Evolutionary conservation across 306 rosid genomes (phyloP).

Genomic region (Rubus idaeus): DNA sequence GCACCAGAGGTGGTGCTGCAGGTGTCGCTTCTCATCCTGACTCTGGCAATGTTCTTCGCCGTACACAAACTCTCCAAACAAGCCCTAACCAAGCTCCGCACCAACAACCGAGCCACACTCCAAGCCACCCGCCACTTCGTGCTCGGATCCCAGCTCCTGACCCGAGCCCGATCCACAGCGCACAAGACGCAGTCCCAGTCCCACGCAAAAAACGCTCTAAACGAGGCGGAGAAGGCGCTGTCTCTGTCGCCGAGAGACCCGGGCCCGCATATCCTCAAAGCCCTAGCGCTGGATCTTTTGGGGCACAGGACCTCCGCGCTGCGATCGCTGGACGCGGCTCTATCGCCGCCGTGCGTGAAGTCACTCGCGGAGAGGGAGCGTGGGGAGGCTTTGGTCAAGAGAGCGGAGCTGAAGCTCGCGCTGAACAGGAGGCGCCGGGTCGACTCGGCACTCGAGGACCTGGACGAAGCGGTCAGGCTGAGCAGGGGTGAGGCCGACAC

Average conservation of each 20-base stretch:
- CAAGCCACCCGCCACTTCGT: slow-evolving; percentile 46
- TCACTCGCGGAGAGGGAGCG: slow-evolving; percentile 40
- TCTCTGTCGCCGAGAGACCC: slow-evolving; percentile 53
- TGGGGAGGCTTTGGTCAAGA: slow-evolving; percentile 41
- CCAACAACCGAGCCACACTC: slow-evolving; percentile 32
- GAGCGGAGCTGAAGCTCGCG: slow-evolving; percentile 57
- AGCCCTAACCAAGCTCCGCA: slow-evolving; percentile 35
- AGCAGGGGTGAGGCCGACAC: slow-evolving; percentile 16
- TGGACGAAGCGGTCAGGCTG: slow-evolving; percentile 41
- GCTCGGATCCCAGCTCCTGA: slow-evolving; percentile 49
- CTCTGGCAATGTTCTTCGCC: slow-evolving; percentile 36
- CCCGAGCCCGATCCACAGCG: slow-evolving; percentile 47
- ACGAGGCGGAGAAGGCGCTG: slow-evolving; percentile 51
- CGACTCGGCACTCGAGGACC: slow-evolving; percentile 66
- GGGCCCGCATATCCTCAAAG: slow-evolving; percentile 52
- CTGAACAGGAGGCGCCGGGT: slow-evolving; percentile 51
- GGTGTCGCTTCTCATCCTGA: slow-evolving; percentile 39
- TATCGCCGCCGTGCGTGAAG: slow-evolving; percentile 48
- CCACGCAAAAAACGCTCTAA: slow-evolving; percentile 56
- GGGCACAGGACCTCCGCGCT: slow-evolving; percentile 47
- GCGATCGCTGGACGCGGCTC: slow-evolving; percentile 41
- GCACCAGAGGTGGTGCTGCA: slow-evolving; percentile 39
- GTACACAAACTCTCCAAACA: slow-evolving; percentile 31
- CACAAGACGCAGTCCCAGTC: slow-evolving; percentile 26
- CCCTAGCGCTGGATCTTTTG: slow-evolving; percentile 41